These are phyloP conservation scores for Sarocladium brachiariae DNA, from an alignment of 2,329 filamentous ascomycete genomes.

Conservation along the genomic window DNA sequence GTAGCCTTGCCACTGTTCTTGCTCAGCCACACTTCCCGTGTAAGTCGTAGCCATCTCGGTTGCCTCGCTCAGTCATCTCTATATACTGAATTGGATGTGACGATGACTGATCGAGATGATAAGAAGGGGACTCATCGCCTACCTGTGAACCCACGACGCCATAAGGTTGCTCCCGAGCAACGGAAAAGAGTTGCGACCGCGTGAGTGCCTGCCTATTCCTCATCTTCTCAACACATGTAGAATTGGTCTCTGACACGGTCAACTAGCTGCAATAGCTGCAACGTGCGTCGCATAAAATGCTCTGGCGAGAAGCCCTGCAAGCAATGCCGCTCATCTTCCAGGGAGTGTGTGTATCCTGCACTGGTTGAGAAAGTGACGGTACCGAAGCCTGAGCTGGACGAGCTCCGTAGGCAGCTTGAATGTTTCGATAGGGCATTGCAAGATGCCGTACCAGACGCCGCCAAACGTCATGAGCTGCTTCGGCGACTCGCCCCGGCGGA, in stretches of 20 bases:
- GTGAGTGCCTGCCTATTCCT: conserved; percentile 27
- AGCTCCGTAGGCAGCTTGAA: conserved; percentile 31
- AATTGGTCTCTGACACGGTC: neutral
- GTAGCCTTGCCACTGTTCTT: neutral
- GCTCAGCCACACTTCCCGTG: neutral
- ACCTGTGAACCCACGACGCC: conserved; percentile 42
- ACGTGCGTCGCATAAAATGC: conserved; percentile 45
- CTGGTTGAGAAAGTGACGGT: conserved; percentile 36
- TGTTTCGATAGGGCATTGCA: conserved; percentile 33
- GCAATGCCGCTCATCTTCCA: conserved; percentile 35
- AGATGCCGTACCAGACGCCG: conserved; percentile 28
- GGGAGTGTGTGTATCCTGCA: conserved; percentile 42
- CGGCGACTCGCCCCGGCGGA: neutral
- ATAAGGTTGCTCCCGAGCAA: conserved; percentile 39
- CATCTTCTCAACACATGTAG: neutral
- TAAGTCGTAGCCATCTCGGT: neutral
- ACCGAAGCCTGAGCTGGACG: conserved; percentile 33
- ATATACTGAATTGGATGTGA: neutral
- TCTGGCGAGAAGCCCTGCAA: conserved; percentile 42
- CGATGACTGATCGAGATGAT: conserved; percentile 1
- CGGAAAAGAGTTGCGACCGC: conserved; percentile 43
- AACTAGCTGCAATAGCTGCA: conserved; percentile 44
- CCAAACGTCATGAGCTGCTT: conserved; percentile 27
- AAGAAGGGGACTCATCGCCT: conserved; percentile 27
- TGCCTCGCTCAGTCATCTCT: neutral